Evolutionary conservation across 2,329 filamentous ascomycete genomes (phyloP).

Genomic region (Pseudopyricularia cyperi): DNA sequence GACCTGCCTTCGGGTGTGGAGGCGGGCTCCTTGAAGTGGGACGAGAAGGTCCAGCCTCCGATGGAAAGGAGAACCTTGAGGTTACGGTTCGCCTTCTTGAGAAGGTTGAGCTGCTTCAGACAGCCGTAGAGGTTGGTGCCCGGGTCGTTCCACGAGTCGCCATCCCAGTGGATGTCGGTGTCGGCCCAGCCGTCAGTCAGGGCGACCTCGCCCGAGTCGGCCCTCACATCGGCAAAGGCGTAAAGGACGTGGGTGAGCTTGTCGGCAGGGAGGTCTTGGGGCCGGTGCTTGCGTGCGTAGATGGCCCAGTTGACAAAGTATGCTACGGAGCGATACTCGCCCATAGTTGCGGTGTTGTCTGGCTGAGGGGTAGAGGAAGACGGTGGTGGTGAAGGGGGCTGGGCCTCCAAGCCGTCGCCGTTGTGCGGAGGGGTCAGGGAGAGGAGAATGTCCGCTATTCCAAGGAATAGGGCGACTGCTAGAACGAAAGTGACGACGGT

Average conservation of each 20-base stretch:
- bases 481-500: neutral
- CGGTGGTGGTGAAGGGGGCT: neutral
- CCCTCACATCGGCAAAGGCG: slow-evolving; percentile 74
- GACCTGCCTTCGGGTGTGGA: slow-evolving; percentile 56
- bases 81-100: slow-evolving; percentile 70
- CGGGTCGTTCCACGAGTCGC: slow-evolving; percentile 55
- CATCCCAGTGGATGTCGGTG: slow-evolving; percentile 60
- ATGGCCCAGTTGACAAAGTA: slow-evolving; percentile 79
- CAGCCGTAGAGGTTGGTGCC: slow-evolving; percentile 81
- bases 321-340: slow-evolving; percentile 48
- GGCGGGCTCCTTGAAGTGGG: slow-evolving; percentile 67
- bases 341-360: slow-evolving; percentile 16
- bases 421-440: neutral
- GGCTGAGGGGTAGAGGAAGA: neutral
- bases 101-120: slow-evolving; percentile 74
- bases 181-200: slow-evolving; percentile 53
- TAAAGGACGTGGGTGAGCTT: slow-evolving; percentile 85
- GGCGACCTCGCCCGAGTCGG: slow-evolving; percentile 66
- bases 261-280: slow-evolving; percentile 67
- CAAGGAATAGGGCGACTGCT: neutral
- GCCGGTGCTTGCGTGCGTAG: slow-evolving; percentile 74
- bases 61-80: slow-evolving; percentile 79
- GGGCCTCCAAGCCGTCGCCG: neutral
- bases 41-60: slow-evolving; percentile 84
- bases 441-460: neutral